These are phyloP conservation scores for Pichia sp. DNA, from an alignment of 1,139 yeast species.

Conservation along the genomic window DNA sequence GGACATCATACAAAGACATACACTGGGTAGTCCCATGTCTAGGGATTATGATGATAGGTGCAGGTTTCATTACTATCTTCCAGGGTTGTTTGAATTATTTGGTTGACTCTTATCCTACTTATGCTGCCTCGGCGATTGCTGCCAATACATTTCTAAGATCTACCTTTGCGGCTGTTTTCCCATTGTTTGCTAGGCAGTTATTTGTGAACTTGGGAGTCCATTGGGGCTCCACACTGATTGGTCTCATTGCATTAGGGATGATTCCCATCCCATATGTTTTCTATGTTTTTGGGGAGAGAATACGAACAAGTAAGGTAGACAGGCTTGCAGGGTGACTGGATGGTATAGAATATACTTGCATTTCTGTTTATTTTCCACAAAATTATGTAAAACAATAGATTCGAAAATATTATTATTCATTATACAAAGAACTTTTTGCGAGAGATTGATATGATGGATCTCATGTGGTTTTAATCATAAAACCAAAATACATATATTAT, in stretches of 20 bases:
- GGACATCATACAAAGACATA: constrained; percentile 56
- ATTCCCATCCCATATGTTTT: constrained; percentile 66
- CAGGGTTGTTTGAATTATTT: constrained; percentile 44
- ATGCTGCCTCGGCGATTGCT: constrained; percentile 78
- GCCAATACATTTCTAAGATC: constrained; percentile 72
- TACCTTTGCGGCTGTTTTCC: constrained; percentile 69
- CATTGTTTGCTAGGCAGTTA: constrained; percentile 62
- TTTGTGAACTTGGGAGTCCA: constrained; percentile 45
- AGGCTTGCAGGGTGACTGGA: neutral
- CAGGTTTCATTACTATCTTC: constrained; percentile 40
- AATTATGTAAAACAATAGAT: neutral
- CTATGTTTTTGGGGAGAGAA: constrained; percentile 48
- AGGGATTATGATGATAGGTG: constrained; percentile 60
- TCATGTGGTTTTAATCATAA: too few species aligned
- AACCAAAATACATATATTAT: too few species aligned
- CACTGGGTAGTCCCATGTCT: constrained; percentile 75
- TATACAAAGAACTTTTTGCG: too few species aligned
- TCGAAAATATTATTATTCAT: too few species aligned
- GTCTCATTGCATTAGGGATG: constrained; percentile 51
- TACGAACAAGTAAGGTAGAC: constrained; percentile 38
- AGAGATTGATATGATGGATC: too few species aligned
- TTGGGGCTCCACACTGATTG: constrained; percentile 62
- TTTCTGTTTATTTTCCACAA: neutral
- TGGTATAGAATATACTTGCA: too few species aligned
- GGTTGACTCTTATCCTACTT: constrained; percentile 56